phyloP scores from a whole-genome alignment of 768 basidiomycete genomes.

The Lactifluus rugatus region DNA sequence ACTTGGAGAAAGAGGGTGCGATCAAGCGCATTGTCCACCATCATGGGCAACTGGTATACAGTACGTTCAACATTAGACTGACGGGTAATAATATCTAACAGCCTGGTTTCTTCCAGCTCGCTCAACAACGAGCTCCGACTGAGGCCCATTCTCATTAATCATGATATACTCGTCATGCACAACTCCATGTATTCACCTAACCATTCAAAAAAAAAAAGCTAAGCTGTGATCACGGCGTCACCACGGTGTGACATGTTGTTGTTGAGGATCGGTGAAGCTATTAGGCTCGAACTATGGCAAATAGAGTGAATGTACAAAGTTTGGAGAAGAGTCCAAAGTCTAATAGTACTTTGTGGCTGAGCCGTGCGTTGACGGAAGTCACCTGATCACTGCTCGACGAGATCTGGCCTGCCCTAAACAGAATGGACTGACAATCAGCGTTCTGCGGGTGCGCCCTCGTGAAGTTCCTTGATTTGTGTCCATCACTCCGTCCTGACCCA shows the following conservation, averaged over 20 bases:
- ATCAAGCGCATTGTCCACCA: slow-evolving; percentile 98
- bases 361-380: too few species aligned
- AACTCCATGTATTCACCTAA: slow-evolving; percentile 13
- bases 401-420: slow-evolving; percentile 1
- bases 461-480: neutral
- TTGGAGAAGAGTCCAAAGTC: neutral
- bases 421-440: neutral
- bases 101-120: slow-evolving; percentile 5
- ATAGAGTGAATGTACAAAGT: neutral
- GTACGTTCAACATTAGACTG: slow-evolving; percentile 39
- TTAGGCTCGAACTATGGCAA: neutral
- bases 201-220: neutral
- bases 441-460: neutral
- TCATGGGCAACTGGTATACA: slow-evolving; percentile 91
- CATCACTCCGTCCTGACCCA: neutral
- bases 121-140: slow-evolving; percentile 20
- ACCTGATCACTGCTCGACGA: neutral
- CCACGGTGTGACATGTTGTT: neutral
- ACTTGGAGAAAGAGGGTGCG: slow-evolving; percentile 86
- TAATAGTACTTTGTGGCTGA: too few species aligned
- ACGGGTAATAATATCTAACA: neutral
- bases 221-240: neutral
- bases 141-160: neutral
- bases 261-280: neutral
- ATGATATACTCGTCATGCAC: slow-evolving; percentile 7